Base-by-base conservation (phyloP, 2,329 filamentous ascomycete species). In the Fusarium luffae region DNA sequence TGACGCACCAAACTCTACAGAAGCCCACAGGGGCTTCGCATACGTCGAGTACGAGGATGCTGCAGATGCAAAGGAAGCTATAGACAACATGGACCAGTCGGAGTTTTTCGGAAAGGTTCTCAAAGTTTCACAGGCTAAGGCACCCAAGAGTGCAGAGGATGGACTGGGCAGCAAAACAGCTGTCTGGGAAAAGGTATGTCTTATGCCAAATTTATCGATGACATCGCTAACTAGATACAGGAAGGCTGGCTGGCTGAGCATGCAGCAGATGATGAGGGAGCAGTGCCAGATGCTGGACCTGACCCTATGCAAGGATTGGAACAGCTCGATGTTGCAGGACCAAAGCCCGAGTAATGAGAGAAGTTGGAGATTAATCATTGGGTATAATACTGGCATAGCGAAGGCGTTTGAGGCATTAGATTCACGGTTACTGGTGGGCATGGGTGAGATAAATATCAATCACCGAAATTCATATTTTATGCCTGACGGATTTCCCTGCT, bases 31-130 rank as follows among this genome's bases (percentile, higher is more conserved):
- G 54, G 96, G 97, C 1, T 99, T 98, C 80, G 96, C 94, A 62
- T 98, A 99, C 78, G 93, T 99, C 52, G 96, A 99, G 77, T 99
- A 93, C 77, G 94, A 98, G 75, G 88, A 93, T 60, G 86, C 89
- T 14, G 88, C 91, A 60, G 96, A 99, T 81, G 95, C 94, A 28
- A 90, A 90, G 76, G 95, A 98, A 81, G 96, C 96, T 52, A 97
- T 99, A 79, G 94, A 98, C 85, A 99, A 99, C 78, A 98, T 99
- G 95, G 93, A 99, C 78, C 94, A 97, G 79, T 92, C 94, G 65
- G 95, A 98, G 82, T 88, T 99, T 47, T 98, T 95, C 78, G 97
- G 96, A 13, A 89, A 93, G 63, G 91, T 96, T 16, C 91, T 99
- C 79, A 97, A 94, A 79, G 95, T 98, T 54, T 94, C 93, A 46